Base-by-base conservation (phyloP, 1,139 yeast genomes). In the Kodamaea sp. region DNA sequence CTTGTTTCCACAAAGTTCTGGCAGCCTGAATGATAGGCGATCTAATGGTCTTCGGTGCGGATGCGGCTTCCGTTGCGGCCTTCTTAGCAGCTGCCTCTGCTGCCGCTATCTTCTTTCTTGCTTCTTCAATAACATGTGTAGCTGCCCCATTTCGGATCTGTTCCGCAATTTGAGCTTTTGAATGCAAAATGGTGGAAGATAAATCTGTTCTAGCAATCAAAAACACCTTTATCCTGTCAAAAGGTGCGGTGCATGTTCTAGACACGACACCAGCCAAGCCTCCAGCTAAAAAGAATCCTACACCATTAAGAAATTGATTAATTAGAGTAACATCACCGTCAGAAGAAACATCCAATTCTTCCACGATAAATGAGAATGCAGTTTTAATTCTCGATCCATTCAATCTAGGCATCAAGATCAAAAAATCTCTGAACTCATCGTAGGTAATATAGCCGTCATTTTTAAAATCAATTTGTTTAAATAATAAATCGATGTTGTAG, bases 241-340 rank as follows among this genome's bases (percentile, higher is more conserved):
- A 87, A 9, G 98, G 98, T 0, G 98, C 98, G 0, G 98, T 92
- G 51, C 95, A 84, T 0, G 97, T 89, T 62, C 98, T 78, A n/a
- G 97, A 88, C 4, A 92, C 84, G 5, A 92, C 98, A 2, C 98
- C 98, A 0, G 97, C 86, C 21, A 90, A 61, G 0, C 98, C 98
- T 22, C 98, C 98, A 1, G 97, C 96, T 22, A 89, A 61, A 53
- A 92, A 92, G 55, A 80, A 92, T 1, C 97, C 97, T 45, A 88
- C 73, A 21, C 97, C 95, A 53, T 83, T 81, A 28, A 87, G 65
- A 35, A 86, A 76, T 44, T 87, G 96, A 53, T 79, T 82, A 28
- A 84, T 81, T 26, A 89, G 70, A 0, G 95, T 82, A 38, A 89
- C 89, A 61, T 90, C 97, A 54, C 97, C 96, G 53, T 92, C 97